Evolutionary conservation across 78 protist genomes (phyloP).

Genomic region (Anaeramoeba flamelloides): DNA sequence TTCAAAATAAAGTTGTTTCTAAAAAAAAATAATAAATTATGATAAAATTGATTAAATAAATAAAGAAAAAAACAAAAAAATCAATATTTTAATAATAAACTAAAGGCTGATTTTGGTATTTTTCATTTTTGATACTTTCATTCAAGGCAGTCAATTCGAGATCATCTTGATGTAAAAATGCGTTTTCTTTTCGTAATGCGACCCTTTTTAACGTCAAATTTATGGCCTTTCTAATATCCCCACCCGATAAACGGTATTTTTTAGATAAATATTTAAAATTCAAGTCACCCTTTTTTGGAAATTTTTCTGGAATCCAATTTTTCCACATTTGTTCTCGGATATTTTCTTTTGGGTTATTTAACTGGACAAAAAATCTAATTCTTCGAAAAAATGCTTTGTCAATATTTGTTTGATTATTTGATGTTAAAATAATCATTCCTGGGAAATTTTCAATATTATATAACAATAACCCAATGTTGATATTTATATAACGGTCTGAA

Average conservation of each 20-base stretch:
- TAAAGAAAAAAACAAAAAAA: too few species aligned
- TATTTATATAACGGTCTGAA: conserved; percentile 13
- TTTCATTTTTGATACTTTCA: too few species aligned
- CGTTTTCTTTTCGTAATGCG: too few species aligned
- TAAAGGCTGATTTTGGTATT: too few species aligned
- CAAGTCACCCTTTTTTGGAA: background rate
- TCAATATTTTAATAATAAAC: too few species aligned
- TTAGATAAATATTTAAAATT: background rate
- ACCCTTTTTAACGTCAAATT: too few species aligned
- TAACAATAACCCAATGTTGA: conserved; percentile 14
- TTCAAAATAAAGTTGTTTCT: too few species aligned
- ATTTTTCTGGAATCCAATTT: background rate
- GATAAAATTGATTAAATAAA: too few species aligned
- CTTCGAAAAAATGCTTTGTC: background rate
- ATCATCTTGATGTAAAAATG: too few species aligned
- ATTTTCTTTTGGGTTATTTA: background rate
- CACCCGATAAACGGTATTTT: background rate
- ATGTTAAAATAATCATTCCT: conserved; percentile 26
- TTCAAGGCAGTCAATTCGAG: too few species aligned
- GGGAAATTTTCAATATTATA: conserved; percentile 30
- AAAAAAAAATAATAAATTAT: too few species aligned
- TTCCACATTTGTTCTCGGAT: background rate
- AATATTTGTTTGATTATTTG: background rate
- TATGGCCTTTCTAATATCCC: background rate
- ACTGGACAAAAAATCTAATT: background rate